These are phyloP conservation scores for Boletus sp. DNA, from an alignment of 768 basidiomycete genomes.

Conservation along the genomic window DNA sequence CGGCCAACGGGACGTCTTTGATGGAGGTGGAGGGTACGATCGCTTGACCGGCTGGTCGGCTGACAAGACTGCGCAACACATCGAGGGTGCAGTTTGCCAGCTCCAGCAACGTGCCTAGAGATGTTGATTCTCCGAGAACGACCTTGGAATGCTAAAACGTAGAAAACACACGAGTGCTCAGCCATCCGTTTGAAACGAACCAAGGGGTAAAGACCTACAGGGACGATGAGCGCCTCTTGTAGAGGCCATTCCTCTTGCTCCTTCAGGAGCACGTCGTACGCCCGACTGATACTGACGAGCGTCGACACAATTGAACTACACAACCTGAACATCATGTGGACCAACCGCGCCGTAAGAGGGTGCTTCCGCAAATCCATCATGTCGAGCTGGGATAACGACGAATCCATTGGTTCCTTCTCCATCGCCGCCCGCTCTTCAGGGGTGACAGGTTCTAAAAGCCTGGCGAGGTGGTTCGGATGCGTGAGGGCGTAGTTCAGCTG, in stretches of 20 bases:
- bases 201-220: slow-evolving; percentile 45
- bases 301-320: slow-evolving; percentile 68
- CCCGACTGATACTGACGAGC: slow-evolving; percentile 65
- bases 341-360: slow-evolving; percentile 67
- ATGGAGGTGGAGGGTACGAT: slow-evolving; percentile 36
- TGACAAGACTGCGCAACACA: slow-evolving; percentile 62
- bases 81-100: slow-evolving; percentile 76
- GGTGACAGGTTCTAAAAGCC: slow-evolving; percentile 75
- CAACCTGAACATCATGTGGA: slow-evolving; percentile 68
- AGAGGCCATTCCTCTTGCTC: slow-evolving; percentile 72
- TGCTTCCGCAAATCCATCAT: slow-evolving; percentile 61
- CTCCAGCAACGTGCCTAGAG: slow-evolving; percentile 85
- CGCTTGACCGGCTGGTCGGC: slow-evolving; percentile 56
- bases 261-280: slow-evolving; percentile 61
- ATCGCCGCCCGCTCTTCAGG: slow-evolving; percentile 66
- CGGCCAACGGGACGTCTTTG: slow-evolving; percentile 38
- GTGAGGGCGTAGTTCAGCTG: slow-evolving; percentile 88
- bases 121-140: slow-evolving; percentile 76
- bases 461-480: slow-evolving; percentile 85
- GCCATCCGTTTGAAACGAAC: not conserved
- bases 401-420: slow-evolving; percentile 52
- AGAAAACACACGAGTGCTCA: not conserved
- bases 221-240: slow-evolving; percentile 64
- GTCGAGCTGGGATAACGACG: slow-evolving; percentile 39
- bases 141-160: slow-evolving; percentile 74